Percentiles rank a stretch among this genome's conserved stretches.
Evolutionary conservation across 305 asterid species (phyloP).

Genomic region (Fraxinus ornus): DNA sequence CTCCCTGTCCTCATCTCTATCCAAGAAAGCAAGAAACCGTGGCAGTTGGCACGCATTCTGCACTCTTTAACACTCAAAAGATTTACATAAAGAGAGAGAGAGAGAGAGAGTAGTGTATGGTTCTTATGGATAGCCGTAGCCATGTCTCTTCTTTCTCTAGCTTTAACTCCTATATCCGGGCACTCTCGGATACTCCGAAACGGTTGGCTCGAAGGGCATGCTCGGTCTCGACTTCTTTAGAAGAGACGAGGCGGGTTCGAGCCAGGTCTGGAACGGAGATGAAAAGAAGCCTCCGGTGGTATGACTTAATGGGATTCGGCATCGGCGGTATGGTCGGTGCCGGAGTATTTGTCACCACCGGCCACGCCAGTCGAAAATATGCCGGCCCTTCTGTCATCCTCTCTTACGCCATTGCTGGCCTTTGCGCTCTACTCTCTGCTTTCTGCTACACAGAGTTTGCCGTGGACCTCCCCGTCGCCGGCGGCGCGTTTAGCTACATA

Average conservation of each 20-base stretch:
- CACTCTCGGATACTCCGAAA: slow-evolving; percentile 73
- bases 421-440: slow-evolving; percentile 91
- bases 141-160: slow-evolving; percentile 59
- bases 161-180: slow-evolving; percentile 54
- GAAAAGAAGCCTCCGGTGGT: slow-evolving; percentile 72
- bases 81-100: background rate
- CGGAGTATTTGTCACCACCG: slow-evolving; percentile 85
- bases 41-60: background rate
- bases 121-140: slow-evolving; percentile 37
- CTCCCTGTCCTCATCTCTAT: slow-evolving; percentile 13
- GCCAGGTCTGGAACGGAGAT: slow-evolving; percentile 60
- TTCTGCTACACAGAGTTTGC: slow-evolving; percentile 97
- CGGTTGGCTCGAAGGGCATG: slow-evolving; percentile 75
- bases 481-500: slow-evolving; percentile 90
- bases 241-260: slow-evolving; percentile 49
- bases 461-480: slow-evolving; percentile 96
- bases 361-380: slow-evolving; percentile 47
- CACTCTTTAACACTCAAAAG: background rate
- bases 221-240: slow-evolving; percentile 60
- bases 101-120: slow-evolving; percentile 13
- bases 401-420: slow-evolving; percentile 95
- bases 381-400: slow-evolving; percentile 85
- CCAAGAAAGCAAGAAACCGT: slow-evolving; percentile 6
- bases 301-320: slow-evolving; percentile 74
- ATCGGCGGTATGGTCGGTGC: slow-evolving; percentile 98